Conservation (phyloP, 345 rosid genomes). For the Citrus sp. region DNA sequence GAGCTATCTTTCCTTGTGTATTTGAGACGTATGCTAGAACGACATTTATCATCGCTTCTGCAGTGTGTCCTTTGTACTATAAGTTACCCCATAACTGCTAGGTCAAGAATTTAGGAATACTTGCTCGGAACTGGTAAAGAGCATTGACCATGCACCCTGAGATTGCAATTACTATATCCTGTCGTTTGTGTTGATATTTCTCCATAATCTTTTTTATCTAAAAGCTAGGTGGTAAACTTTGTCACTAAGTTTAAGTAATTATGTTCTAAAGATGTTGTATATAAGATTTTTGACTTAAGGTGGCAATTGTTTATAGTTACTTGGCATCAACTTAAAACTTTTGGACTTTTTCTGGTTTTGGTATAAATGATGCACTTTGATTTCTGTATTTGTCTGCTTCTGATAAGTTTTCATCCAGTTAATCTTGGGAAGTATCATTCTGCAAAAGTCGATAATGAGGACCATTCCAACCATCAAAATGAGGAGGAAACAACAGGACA, state of each 20-base stretch:
- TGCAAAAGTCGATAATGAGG: conserved; percentile 28
- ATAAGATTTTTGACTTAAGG: neutral
- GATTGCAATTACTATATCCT: neutral
- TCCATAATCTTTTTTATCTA: neutral
- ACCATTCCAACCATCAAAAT: conserved; percentile 34
- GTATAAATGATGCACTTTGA: conserved; percentile 1
- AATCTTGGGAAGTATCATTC: conserved; percentile 56
- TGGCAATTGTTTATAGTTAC: neutral
- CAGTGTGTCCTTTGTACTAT: neutral
- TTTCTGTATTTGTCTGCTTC: neutral
- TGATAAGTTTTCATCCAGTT: conserved; percentile 39
- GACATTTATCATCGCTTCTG: too few relatives aligned
- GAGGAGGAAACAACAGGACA: conserved; percentile 56
- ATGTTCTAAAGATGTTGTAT: neutral
- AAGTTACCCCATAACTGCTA: neutral
- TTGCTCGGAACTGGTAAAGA: neutral
- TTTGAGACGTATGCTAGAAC: too few relatives aligned
- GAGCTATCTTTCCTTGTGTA: too few relatives aligned
- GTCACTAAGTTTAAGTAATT: neutral
- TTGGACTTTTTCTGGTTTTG: neutral
- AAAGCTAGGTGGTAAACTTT: neutral
- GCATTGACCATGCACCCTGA: neutral
- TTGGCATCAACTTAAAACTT: neutral
- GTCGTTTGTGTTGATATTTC: neutral
- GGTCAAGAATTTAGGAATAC: neutral